Percentiles rank a stretch among this genome's conserved stretches.
phyloP scores from a whole-genome alignment of 805 yeast genomes.

The Babjeviella inositovora region DNA sequence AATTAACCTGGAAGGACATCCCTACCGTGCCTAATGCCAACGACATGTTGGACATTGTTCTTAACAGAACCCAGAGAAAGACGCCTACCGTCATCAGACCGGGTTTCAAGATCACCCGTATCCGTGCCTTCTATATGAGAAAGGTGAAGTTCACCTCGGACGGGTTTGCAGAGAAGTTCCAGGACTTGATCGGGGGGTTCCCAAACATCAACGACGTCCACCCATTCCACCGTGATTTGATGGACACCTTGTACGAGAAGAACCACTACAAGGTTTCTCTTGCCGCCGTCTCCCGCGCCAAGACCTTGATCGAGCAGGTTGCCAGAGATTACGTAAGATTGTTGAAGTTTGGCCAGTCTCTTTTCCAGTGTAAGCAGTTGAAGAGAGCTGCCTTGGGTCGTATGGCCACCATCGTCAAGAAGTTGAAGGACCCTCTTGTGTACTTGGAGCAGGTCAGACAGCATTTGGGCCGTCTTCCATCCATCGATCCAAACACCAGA shows the following conservation, averaged over 20 bases:
- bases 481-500: slow-evolving; percentile 97
- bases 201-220: slow-evolving; percentile 96
- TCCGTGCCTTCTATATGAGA: slow-evolving; percentile 95
- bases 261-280: slow-evolving; percentile 95
- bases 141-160: slow-evolving; percentile 94
- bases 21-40: slow-evolving; percentile 87
- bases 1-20: slow-evolving; percentile 96
- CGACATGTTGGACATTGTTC: slow-evolving; percentile 90
- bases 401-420: slow-evolving; percentile 96
- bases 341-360: slow-evolving; percentile 91
- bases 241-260: slow-evolving; percentile 96
- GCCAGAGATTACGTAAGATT: slow-evolving; percentile 89
- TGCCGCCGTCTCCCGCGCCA: slow-evolving; percentile 90
- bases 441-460: slow-evolving; percentile 98
- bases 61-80: slow-evolving; percentile 95
- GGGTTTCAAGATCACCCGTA: slow-evolving; percentile 92
- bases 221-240: slow-evolving; percentile 95
- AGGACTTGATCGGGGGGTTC: slow-evolving; percentile 72
- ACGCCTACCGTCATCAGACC: slow-evolving; percentile 98
- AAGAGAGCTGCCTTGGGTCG: slow-evolving; percentile 98
- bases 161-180: slow-evolving; percentile 87
- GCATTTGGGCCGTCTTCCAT: slow-evolving; percentile 95
- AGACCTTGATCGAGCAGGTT: slow-evolving; percentile 87
- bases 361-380: slow-evolving; percentile 96
- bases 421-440: slow-evolving; percentile 82